Conservation (phyloP, 73 alveolate species). For the Paramecium tetraurelia region DNA sequence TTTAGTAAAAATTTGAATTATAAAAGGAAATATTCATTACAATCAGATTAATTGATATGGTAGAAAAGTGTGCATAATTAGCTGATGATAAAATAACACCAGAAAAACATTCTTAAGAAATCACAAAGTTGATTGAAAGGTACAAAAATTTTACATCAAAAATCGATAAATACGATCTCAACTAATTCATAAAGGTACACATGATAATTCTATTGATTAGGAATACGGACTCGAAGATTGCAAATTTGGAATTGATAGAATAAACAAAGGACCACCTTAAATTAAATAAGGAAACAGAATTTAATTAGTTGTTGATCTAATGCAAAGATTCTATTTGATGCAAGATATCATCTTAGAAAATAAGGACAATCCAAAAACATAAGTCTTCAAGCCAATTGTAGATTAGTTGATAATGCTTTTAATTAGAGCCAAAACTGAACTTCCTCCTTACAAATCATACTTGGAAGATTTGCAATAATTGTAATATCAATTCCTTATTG, state of each 20-base stretch:
- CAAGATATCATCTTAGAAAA: neutral
- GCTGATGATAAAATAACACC: slow-evolving; percentile 44
- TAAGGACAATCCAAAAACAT: neutral
- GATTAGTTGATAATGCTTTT: neutral
- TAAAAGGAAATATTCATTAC: slow-evolving; percentile 18
- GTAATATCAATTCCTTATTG: neutral
- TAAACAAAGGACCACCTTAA: slow-evolving; percentile 16
- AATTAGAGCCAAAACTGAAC: neutral
- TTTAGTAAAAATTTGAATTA: slow-evolving; percentile 22
- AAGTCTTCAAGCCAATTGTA: neutral
- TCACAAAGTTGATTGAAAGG: neutral
- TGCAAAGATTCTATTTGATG: neutral
- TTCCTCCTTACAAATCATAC: neutral
- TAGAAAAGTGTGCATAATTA: slow-evolving; percentile 51
- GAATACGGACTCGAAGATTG: slow-evolving; percentile 43
- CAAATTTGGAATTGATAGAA: slow-evolving; percentile 34
- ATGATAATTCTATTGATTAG: neutral
- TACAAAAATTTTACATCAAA: neutral
- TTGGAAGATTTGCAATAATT: neutral
- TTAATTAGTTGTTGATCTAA: neutral
- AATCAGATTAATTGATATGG: slow-evolving; percentile 46
- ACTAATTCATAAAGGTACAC: neutral
- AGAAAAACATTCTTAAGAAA: neutral
- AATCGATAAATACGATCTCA: neutral
- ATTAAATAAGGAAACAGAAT: neutral